Evolutionary conservation across 345 rosid genomes (phyloP), one percentile per base, ranked within the genome.

Genomic region (Gossypioides kirkii): DNA sequence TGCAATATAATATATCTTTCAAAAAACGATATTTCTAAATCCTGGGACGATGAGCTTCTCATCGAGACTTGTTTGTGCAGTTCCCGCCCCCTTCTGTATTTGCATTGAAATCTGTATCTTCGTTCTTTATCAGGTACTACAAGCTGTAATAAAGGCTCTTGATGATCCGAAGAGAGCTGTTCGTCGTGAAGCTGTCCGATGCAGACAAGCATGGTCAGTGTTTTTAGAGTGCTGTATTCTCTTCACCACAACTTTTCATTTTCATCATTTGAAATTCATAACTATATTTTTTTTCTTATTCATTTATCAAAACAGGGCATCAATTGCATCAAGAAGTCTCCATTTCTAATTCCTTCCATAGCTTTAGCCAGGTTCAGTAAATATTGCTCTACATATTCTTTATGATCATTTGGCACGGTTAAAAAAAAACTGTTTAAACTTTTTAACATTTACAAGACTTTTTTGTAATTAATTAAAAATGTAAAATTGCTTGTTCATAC

Each of bases 161-260:
- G 96, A 92, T 79, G 98, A 94, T 79, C 89, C 88, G 5, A 92
- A 92, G 86, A 85, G 97, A 61, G 85, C 75, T 32, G 98, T 94
- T 73, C 94, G 98, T 46, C 81, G 67, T 77, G 97, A 94, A 85
- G 96, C 98, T 45, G 84, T 87, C 55, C 84, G 78, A 85, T 89
- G 98, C 80, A 83, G 89, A 66, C 94, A 85, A 76, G 89, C 94
- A 61, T 92, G 98, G 98, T 94, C 70, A 76, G 87, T 75, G 28
- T 23, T 55, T 61, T 43, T 66, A 26, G 18, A 25, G 22, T 54
- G 38, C 38, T 47, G 68, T 52, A 58, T 26, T 17, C 50, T 47
- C 62, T 69, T 59, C 53, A 75, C 4, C 71, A 18, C 11, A 16
- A 53, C 62, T 13, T 61, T 23, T 8, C 10, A 36, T 13, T 69